These are phyloP conservation scores for Drechslerella coelobrocha DNA, from an alignment of 2,329 filamentous ascomycete genomes.

Conservation along the genomic window DNA sequence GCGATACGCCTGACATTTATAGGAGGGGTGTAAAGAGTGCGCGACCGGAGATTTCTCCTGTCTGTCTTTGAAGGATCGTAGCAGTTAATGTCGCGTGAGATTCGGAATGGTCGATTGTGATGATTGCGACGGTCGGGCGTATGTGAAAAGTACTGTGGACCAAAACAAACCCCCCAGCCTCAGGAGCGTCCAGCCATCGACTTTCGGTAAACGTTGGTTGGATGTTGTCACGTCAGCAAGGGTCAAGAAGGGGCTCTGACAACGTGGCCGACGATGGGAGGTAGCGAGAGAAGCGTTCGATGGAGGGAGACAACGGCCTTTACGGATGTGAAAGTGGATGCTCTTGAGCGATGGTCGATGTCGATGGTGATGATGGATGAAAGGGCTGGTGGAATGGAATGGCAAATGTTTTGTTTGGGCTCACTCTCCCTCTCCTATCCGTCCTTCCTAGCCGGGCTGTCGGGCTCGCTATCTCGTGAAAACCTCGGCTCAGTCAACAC, in stretches of 20 bases:
- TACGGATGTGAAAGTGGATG: constrained; percentile 9
- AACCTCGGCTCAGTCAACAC: constrained; percentile 46
- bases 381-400: constrained; percentile 17
- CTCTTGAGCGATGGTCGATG: constrained; percentile 11
- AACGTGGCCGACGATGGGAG: constrained; percentile 2
- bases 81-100: constrained; percentile 18
- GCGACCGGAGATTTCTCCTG: constrained; percentile 15
- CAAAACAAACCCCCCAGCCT: constrained; percentile 50
- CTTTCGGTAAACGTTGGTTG: constrained; percentile 20
- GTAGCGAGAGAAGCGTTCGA: constrained; percentile 10
- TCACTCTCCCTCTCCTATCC: constrained; percentile 19
- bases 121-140: constrained; percentile 34
- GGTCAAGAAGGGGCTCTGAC: constrained; percentile 19
- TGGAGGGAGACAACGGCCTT: constrained; percentile 1
- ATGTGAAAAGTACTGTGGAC: constrained; percentile 27
- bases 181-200: constrained; percentile 46
- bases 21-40: constrained; percentile 13
- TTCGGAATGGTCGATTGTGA: constrained; percentile 26
- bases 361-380: constrained; percentile 40
- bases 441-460: constrained; percentile 14
- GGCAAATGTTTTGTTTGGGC: constrained; percentile 34
- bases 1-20: constrained; percentile 71
- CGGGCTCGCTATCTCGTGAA: constrained; percentile 40
- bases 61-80: constrained; percentile 7
- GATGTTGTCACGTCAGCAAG: constrained; percentile 9